Evolutionary conservation across 106 monocot genomes (phyloP), one percentile per base, ranked within the genome.

Genomic region (Phalaenopsis aphrodite): DNA sequence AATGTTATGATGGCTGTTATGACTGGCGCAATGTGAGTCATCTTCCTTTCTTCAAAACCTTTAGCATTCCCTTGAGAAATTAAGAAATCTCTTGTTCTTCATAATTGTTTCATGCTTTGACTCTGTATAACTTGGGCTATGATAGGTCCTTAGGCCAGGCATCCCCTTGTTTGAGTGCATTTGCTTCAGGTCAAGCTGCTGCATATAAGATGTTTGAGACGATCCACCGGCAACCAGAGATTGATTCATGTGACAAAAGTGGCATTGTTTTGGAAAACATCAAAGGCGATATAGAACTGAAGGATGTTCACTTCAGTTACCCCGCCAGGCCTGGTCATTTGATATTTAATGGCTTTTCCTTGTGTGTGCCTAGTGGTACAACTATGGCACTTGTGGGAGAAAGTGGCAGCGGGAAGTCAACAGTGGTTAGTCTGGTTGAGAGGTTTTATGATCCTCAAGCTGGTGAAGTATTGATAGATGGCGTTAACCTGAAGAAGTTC

Each of bases 381-480:
- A 90, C 85, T 15, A 83, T 87, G 84, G 92, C 95, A 48, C 79
- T 95, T 18, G 95, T 95, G 5, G 95, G 95, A 64, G 92, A 88
- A 76, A 95, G 95, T 65, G 95, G 95, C 7, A 92, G 89, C 36
- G 95, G 95, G 4, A 95, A 95, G 43, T 95, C 95, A 21, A 95
- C 94, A 37, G 93, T 93, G 18, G 79, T 93, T 41, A 87, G 85
- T 71, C 71, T 93, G 42, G 84, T 93, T 10, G 86, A 94, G 82
- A 88, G 94, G 52, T 94, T 94, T 78, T 94, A 94, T 82, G 94
- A 94, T 79, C 94, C 94, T 4, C 84, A 86, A 48, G 42, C 79
- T 37, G 94, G 94, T 15, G 83, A 88, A 83, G 89, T 94, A 8
- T 81, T 95, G 19, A 89, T 95, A 56, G 95, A 95, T 82, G 95